Evolutionary conservation across 2,329 filamentous ascomycete genomes (phyloP).

Genomic region (Epichloe elymi): DNA sequence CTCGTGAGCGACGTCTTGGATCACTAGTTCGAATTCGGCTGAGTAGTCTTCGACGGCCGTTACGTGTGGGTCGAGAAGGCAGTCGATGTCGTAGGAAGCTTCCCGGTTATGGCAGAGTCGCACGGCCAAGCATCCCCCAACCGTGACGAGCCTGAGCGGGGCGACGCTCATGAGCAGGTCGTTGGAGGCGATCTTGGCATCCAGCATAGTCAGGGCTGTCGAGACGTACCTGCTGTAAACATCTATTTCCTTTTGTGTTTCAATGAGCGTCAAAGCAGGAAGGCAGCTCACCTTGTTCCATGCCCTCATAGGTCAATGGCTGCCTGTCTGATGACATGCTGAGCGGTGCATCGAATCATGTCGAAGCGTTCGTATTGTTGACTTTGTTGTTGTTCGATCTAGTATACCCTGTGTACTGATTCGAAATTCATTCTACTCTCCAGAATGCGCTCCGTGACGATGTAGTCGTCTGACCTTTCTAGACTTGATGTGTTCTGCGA

Average conservation of each 20-base stretch:
- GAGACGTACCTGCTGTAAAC: background rate
- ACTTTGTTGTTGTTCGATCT: background rate
- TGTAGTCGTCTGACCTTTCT: too few relatives aligned
- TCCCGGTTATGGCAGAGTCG: constrained; percentile 11
- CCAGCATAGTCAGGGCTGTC: constrained; percentile 11
- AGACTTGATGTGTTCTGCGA: background rate
- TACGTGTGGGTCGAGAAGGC: constrained; percentile 14
- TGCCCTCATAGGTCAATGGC: background rate
- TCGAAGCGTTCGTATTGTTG: background rate
- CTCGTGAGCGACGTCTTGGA: constrained; percentile 7
- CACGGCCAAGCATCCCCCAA: constrained; percentile 14
- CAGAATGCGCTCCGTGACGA: background rate
- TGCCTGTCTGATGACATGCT: background rate
- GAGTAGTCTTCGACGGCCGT: constrained; percentile 11
- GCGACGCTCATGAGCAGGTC: constrained; percentile 15
- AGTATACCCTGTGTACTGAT: background rate
- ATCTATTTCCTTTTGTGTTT: background rate
- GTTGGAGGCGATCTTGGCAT: constrained; percentile 11
- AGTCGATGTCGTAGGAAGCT: constrained; percentile 13
- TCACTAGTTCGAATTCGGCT: constrained; percentile 7
- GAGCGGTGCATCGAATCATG: background rate
- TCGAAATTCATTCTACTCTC: background rate
- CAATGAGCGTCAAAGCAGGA: background rate
- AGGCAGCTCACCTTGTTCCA: background rate
- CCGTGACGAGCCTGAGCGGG: constrained; percentile 14